phyloP scores from a whole-genome alignment of 192 early-diverging fungal genomes.

The Rhizophagus prolifer region DNA sequence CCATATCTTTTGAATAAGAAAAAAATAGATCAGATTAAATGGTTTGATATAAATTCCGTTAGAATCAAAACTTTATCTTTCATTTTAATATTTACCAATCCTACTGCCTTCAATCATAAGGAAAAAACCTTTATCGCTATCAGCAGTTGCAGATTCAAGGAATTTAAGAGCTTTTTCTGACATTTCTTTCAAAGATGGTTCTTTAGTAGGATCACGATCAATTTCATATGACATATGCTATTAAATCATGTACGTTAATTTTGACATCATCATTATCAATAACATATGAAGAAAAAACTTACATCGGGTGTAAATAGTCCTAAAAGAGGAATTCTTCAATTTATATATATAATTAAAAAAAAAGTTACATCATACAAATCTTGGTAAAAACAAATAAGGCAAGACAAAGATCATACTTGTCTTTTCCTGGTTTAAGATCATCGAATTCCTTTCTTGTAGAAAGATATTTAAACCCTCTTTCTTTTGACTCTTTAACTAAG shows the following conservation, averaged over 20 bases:
- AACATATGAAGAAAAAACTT: constrained; percentile 2
- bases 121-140: constrained; percentile 78
- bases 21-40: no score
- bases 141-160: constrained; percentile 52
- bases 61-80: no score
- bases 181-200: constrained; percentile 88
- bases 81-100: constrained; percentile 51
- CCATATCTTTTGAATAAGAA: no score
- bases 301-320: constrained; percentile 74
- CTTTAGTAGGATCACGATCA: constrained; percentile 63
- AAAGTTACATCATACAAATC: constrained; percentile 11
- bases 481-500: constrained; percentile 54
- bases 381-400: neutral
- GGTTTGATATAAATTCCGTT: no score
- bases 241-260: constrained; percentile 2
- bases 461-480: constrained; percentile 64
- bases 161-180: constrained; percentile 76
- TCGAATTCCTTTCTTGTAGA: constrained; percentile 63
- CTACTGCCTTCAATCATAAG: constrained; percentile 96
- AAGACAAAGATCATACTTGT: neutral
- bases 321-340: constrained; percentile 62
- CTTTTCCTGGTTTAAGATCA: constrained; percentile 34
- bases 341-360: neutral
- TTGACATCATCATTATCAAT: neutral
- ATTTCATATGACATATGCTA: constrained; percentile 93